Evolutionary conservation across 2,329 filamentous ascomycete species (phyloP).

Genomic region (Ustulina deusta): DNA sequence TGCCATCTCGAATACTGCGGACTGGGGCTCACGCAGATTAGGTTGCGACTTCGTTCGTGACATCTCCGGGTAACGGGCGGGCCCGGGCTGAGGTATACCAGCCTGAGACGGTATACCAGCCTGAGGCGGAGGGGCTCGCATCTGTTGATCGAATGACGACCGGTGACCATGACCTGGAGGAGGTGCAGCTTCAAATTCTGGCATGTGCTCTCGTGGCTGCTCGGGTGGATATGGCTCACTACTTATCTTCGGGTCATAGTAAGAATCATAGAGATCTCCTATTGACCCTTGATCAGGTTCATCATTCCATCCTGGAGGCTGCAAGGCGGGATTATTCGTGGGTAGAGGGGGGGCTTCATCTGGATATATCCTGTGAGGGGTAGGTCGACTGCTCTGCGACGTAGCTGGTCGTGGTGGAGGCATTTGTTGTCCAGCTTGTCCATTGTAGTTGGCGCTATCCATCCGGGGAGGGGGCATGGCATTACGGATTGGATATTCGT

Average conservation of each 20-base stretch:
- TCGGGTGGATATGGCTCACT: conserved; percentile 50
- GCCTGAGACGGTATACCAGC: conserved; percentile 45
- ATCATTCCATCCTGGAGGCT: conserved; percentile 54
- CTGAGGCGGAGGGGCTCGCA: conserved; percentile 52
- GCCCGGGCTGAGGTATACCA: conserved; percentile 60
- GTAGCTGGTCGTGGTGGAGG: conserved; percentile 67
- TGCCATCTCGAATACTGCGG: conserved; percentile 80
- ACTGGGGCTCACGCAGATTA: conserved; percentile 71
- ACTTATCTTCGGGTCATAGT: conserved; percentile 59
- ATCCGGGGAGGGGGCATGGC: conserved; percentile 53
- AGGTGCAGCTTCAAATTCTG: conserved; percentile 59
- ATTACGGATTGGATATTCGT: conserved; percentile 53
- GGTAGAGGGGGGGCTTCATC: conserved; percentile 56
- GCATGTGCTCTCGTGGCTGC: conserved; percentile 51
- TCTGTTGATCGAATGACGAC: conserved; percentile 63
- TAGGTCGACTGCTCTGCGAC: conserved; percentile 63
- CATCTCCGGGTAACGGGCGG: conserved; percentile 64
- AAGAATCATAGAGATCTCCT: conserved; percentile 67
- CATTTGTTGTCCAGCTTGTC: conserved; percentile 58
- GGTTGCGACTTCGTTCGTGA: conserved; percentile 75
- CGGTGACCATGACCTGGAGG: conserved; percentile 48
- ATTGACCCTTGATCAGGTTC: conserved; percentile 55
- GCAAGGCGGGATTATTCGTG: conserved; percentile 46
- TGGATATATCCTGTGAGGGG: conserved; percentile 65
- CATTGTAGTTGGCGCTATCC: conserved; percentile 62